These are phyloP conservation scores for Hypoxylon crocopeplum DNA, from an alignment of 495 filamentous ascomycete species.

Conservation along the genomic window DNA sequence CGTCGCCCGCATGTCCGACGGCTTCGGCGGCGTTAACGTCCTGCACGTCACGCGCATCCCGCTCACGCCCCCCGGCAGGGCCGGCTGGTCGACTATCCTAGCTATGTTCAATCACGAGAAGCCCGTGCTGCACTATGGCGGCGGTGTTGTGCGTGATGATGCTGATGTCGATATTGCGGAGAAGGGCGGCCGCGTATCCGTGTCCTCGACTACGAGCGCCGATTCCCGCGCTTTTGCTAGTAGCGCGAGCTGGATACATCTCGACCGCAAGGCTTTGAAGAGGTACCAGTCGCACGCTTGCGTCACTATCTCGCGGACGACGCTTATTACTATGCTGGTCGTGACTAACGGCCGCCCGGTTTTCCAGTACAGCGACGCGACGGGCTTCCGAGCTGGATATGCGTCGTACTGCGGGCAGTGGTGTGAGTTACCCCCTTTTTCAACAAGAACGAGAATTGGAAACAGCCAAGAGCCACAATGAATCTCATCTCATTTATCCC, in stretches of 20 bases:
- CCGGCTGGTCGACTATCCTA: slow-evolving; percentile 24
- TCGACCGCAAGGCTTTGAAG: slow-evolving; percentile 23
- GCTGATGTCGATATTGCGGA: slow-evolving; percentile 3
- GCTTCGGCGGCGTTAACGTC: slow-evolving; percentile 32
- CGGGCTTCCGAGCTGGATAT: slow-evolving; percentile 44
- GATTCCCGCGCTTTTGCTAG: background rate
- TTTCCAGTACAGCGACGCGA: slow-evolving; percentile 43
- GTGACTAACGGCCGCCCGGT: slow-evolving; percentile 40
- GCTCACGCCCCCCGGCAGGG: slow-evolving; percentile 6
- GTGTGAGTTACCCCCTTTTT: slow-evolving; percentile 18
- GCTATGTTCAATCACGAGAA: slow-evolving; percentile 31
- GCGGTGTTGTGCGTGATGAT: background rate
- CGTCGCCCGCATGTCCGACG: slow-evolving; percentile 30
- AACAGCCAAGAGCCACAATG: background rate
- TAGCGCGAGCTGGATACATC: slow-evolving; percentile 19
- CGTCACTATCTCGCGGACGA: slow-evolving; percentile 42
- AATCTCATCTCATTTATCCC: too few species aligned
- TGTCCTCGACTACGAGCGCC: background rate
- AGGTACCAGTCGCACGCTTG: slow-evolving; percentile 33
- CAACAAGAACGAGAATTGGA: background rate
- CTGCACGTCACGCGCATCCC: slow-evolving; percentile 30
- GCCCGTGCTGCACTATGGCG: slow-evolving; percentile 9
- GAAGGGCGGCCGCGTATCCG: background rate
- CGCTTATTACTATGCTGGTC: slow-evolving; percentile 43
- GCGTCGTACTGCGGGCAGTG: slow-evolving; percentile 45